phyloP scores from a whole-genome alignment of 306 rosid genomes.

The Ceratonia siliqua region DNA sequence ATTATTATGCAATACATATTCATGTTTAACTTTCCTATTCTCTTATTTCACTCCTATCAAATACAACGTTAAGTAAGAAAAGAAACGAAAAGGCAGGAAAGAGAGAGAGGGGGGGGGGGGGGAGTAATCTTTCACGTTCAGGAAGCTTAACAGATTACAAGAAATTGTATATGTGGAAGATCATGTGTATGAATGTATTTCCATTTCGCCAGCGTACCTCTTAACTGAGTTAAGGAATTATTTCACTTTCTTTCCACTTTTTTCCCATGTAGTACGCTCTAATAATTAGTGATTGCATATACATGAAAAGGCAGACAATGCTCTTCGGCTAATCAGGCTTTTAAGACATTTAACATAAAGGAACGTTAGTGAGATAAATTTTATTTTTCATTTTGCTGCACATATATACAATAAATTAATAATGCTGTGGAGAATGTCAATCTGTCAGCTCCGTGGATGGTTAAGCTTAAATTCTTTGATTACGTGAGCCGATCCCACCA shows the following conservation, averaged over 20 bases:
- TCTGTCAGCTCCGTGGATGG: not conserved
- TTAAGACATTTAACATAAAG: too few species aligned
- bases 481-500: constrained; percentile 7
- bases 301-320: not conserved
- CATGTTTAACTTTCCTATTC: too few species aligned
- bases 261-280: not conserved
- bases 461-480: not conserved
- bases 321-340: not conserved
- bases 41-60: too few species aligned
- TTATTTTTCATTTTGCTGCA: not conserved
- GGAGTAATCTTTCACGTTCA: too few species aligned
- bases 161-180: not conserved
- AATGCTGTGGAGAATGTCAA: not conserved
- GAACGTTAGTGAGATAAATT: too few species aligned
- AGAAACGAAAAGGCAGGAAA: too few species aligned
- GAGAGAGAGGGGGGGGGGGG: too few species aligned
- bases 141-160: not conserved
- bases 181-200: not conserved
- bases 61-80: too few species aligned
- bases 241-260: not conserved
- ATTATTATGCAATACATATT: too few species aligned
- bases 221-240: not conserved
- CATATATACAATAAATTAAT: not conserved
- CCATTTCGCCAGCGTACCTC: not conserved
- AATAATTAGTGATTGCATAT: not conserved